Evolutionary conservation across 768 basidiomycete species (phyloP).

Genomic region (Leccinum boreale): DNA sequence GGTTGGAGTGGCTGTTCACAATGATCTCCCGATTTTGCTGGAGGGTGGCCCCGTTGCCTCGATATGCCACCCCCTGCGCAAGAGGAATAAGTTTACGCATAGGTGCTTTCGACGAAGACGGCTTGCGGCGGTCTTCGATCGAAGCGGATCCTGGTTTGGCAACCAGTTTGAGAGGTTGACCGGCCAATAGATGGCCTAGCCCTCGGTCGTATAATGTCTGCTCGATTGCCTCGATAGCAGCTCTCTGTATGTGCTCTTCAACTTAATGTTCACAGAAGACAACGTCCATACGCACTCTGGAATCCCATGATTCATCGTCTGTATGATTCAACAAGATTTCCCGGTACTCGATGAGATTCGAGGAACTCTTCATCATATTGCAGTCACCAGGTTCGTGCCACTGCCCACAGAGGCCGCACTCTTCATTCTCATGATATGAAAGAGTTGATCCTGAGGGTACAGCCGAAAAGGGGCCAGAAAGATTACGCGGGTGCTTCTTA

Average conservation of each 20-base stretch:
- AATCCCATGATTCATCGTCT: constrained; percentile 65
- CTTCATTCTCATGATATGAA: constrained; percentile 6
- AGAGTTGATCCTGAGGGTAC: constrained; percentile 2
- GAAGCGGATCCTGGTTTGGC: constrained; percentile 26
- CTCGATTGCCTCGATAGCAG: constrained; percentile 70
- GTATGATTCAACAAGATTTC: constrained; percentile 60
- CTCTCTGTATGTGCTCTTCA: constrained; percentile 39
- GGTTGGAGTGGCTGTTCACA: not conserved
- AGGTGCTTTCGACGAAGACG: constrained; percentile 2
- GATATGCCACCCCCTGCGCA: not conserved
- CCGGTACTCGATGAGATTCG: constrained; percentile 68
- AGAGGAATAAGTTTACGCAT: not conserved
- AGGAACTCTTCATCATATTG: constrained; percentile 60
- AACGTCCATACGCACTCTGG: constrained; percentile 45
- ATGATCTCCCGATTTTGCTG: not conserved
- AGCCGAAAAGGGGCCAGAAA: not conserved
- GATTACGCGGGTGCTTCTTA: constrained; percentile 5
- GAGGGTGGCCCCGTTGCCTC: not conserved
- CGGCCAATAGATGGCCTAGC: constrained; percentile 51
- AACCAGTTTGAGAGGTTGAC: constrained; percentile 62
- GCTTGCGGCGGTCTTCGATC: not conserved
- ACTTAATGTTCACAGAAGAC: not conserved
- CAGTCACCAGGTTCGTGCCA: constrained; percentile 52
- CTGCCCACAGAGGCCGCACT: constrained; percentile 63
- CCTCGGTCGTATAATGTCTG: constrained; percentile 56